phyloP scores from a whole-genome alignment of 2,329 filamentous ascomycete species.

The Colletotrichum sp. region DNA sequence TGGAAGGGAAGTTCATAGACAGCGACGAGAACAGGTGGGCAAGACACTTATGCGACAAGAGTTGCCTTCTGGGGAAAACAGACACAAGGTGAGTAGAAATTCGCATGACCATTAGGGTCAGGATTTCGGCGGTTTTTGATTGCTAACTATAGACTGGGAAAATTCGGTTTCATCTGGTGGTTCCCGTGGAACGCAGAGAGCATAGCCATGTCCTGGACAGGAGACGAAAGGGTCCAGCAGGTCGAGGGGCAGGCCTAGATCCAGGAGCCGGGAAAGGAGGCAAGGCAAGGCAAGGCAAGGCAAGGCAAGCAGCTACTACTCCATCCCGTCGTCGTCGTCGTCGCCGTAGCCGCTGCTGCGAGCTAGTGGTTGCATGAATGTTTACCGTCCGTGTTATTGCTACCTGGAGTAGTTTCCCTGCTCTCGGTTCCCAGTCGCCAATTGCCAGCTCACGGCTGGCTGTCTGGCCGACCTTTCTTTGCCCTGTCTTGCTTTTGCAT shows the following conservation, averaged over 20 bases:
- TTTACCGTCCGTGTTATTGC: background rate
- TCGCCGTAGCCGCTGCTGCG: background rate
- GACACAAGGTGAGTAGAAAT: background rate
- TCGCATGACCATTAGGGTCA: background rate
- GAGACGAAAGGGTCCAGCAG: background rate
- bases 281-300: background rate
- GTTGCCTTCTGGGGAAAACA: background rate
- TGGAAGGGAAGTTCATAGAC: background rate
- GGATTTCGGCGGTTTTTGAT: background rate
- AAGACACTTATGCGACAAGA: background rate
- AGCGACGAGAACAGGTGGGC: background rate
- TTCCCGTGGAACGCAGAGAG: background rate
- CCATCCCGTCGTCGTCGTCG: background rate
- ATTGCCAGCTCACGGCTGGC: background rate
- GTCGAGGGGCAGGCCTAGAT: background rate
- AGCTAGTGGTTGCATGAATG: conserved; percentile 15
- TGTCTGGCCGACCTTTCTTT: background rate
- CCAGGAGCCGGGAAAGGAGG: background rate
- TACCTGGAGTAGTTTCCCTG: background rate
- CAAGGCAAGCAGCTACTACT: background rate
- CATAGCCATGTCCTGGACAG: background rate
- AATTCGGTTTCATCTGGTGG: conserved; percentile 16
- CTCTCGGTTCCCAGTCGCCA: background rate
- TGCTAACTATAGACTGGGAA: background rate
- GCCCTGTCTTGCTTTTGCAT: background rate